These are phyloP conservation scores for Metschnikowia bowlesiae DNA, from an alignment of 805 yeast species.

Conservation along the genomic window DNA sequence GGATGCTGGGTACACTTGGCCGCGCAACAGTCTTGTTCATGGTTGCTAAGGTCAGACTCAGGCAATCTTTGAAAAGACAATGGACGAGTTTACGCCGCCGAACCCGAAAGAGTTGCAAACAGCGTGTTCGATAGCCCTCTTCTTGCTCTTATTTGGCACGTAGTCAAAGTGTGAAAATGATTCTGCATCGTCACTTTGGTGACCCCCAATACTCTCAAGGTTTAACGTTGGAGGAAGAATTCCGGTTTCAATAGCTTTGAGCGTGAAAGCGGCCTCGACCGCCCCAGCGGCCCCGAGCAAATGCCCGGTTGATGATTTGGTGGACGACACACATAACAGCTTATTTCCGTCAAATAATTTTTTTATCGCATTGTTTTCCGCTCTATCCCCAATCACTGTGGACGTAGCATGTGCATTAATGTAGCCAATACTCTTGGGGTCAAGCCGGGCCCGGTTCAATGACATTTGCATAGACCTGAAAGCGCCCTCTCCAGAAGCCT, in stretches of 20 bases:
- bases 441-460: constrained; percentile 45
- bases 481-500: constrained; percentile 80
- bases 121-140: constrained; percentile 49
- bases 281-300: constrained; percentile 95
- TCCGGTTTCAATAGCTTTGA: constrained; percentile 55
- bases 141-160: constrained; percentile 45
- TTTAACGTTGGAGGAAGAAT: constrained; percentile 80
- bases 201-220: constrained; percentile 49
- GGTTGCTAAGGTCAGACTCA: constrained; percentile 7
- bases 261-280: constrained; percentile 80
- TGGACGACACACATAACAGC: constrained; percentile 60
- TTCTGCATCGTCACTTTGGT: constrained; percentile 38
- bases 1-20: constrained; percentile 45
- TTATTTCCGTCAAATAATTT: constrained; percentile 42
- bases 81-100: constrained; percentile 90
- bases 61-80: constrained; percentile 40
- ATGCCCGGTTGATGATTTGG: constrained; percentile 93
- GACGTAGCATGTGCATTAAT: constrained; percentile 98
- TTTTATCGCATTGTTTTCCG: constrained; percentile 75
- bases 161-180: constrained; percentile 52
- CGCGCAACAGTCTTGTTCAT: constrained; percentile 43
- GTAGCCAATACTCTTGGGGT: constrained; percentile 56
- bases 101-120: constrained; percentile 92
- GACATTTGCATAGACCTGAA: constrained; percentile 78
- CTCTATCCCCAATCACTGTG: constrained; percentile 81